Base-by-base conservation (phyloP, 495 filamentous ascomycete species). In the Trichocladium uniseriatum region DNA sequence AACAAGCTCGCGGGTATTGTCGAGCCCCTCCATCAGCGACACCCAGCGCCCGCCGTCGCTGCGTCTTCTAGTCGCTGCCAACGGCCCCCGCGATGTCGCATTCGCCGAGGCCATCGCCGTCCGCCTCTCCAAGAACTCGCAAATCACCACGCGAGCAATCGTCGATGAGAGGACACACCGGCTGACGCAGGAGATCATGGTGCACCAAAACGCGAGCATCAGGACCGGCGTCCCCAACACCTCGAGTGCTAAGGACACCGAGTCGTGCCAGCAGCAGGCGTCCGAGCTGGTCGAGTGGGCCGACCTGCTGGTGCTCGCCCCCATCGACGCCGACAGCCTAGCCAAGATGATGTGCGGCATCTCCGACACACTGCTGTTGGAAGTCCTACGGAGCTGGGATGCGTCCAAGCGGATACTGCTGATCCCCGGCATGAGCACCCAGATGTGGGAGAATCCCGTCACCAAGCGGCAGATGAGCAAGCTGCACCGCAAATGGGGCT, bases 371-470 rank as follows among this genome's bases (percentile, higher is more conserved):
- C 71, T 89, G 38, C 72, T 89, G 3, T 69, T 90, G 32, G 79
- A 86, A 34, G 77, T 90, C 5, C 61, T 94, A 36, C 78, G 87
- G 22, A 81, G 83, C 35, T 94, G 88, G 88, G 81, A 89, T 49
- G 83, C 86, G 5, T 79, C 80, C 2, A 92, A 92, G 67, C 82
- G 87, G 54, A 86, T 91, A 16, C 64, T 91, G 39, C 67, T 94
- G 16, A 79, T 92, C 13, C 88, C 87, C 0, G 85, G 82, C 38
- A 91, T 94, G 87, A 86, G 83, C 6, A 75, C 75, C 6, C 71
- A 81, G 47, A 84, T 86, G 79, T 94, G 88, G 88, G 79, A 89
- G 60, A 84, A 90, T 57, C 87, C 87, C 13, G 79, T 91, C 67
- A 91, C 82, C 18, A 82, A 80, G 64, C 81, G 85, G 56, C 88